These are phyloP conservation scores for Starmerella sirachaensis DNA, from an alignment of 805 yeast genomes.

Conservation along the genomic window DNA sequence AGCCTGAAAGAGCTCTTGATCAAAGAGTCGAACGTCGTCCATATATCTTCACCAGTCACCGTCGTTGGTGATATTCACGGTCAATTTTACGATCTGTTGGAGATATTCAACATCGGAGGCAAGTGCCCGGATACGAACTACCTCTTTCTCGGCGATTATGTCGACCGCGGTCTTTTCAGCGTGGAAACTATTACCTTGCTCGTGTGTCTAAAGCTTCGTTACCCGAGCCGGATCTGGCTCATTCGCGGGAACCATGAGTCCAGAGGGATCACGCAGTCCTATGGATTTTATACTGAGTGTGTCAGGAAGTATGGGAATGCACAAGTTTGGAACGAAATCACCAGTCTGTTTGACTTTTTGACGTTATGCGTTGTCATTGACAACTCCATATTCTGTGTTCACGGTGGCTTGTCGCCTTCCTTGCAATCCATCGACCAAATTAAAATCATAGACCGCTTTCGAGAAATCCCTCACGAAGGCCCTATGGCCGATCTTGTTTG, in stretches of 20 bases:
- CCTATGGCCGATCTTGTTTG: constrained; percentile 98
- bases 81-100: constrained; percentile 85
- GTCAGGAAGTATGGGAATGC: constrained; percentile 72
- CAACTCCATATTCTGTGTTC: constrained; percentile 82
- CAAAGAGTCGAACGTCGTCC: constrained; percentile 75
- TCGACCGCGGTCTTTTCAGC: constrained; percentile 87
- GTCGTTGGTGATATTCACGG: constrained; percentile 98
- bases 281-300: constrained; percentile 94
- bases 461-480: constrained; percentile 97
- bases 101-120: constrained; percentile 89
- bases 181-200: constrained; percentile 83
- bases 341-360: constrained; percentile 85
- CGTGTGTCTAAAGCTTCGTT: constrained; percentile 71
- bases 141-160: constrained; percentile 88
- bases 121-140: constrained; percentile 88
- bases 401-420: constrained; percentile 93
- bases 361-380: constrained; percentile 85
- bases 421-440: constrained; percentile 91
- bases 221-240: constrained; percentile 70
- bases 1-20: constrained; percentile 72
- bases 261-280: constrained; percentile 90
- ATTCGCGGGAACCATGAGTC: constrained; percentile 95
- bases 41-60: constrained; percentile 74
- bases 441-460: constrained; percentile 75
- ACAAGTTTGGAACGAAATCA: constrained; percentile 76